These are phyloP conservation scores for Mortierella antarctica DNA, from an alignment of 192 early-diverging fungal species.

Conservation along the genomic window DNA sequence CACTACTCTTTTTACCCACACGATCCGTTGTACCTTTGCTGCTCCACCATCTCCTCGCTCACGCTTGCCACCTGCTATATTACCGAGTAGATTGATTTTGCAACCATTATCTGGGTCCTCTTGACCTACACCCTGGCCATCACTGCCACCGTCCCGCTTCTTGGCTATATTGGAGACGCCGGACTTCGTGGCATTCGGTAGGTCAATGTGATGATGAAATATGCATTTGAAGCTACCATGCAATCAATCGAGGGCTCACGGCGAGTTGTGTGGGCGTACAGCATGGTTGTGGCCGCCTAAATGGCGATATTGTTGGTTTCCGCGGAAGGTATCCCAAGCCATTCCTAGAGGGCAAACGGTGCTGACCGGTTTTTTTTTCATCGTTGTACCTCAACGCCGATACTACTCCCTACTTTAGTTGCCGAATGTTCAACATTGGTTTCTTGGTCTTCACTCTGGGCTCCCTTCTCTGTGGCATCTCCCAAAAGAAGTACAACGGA, in stretches of 20 bases:
- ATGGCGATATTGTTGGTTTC: neutral
- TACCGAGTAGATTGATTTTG: conserved; percentile 28
- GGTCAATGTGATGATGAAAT: neutral
- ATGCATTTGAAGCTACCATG: neutral
- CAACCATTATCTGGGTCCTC: conserved; percentile 49
- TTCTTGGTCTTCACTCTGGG: conserved; percentile 51
- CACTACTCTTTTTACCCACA: neutral
- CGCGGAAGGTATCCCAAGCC: conserved; percentile 3
- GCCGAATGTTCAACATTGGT: conserved; percentile 49
- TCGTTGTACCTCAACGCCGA: neutral
- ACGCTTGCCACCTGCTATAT: neutral
- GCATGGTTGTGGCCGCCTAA: too few relatives aligned
- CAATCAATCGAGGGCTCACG: neutral
- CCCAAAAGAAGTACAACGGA: conserved; percentile 36
- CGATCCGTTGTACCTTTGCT: neutral
- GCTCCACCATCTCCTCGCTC: neutral
- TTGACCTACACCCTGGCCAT: conserved; percentile 51
- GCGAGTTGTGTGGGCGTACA: too few relatives aligned
- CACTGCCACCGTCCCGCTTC: conserved; percentile 31
- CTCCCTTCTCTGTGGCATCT: conserved; percentile 41
- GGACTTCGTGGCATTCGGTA: conserved; percentile 46
- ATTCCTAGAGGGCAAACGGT: neutral
- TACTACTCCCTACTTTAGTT: conserved; percentile 9
- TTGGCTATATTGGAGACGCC: conserved; percentile 45
- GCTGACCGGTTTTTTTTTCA: neutral